Percentiles rank a stretch among this genome's conserved stretches.
Conservation (phyloP, 352 stramenopile species). For the Blastocystis sp. region DNA sequence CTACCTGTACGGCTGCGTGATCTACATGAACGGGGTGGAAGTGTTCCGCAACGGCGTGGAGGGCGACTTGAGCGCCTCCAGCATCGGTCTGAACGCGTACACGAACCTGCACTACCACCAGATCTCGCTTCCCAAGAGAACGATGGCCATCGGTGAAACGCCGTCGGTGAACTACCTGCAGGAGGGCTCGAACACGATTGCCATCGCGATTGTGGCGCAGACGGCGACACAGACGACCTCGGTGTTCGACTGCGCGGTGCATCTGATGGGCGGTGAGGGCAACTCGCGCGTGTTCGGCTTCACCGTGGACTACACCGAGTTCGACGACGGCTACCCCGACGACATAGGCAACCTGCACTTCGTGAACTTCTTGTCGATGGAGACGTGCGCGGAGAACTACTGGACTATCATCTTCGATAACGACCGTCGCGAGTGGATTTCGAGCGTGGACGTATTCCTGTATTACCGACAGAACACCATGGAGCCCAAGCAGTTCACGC, state of each 20-base stretch:
- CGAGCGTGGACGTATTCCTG: background rate
- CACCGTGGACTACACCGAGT: conserved; percentile 1
- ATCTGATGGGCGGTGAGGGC: conserved; percentile 32
- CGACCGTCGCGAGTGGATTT: conserved; percentile 64
- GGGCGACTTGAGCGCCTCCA: background rate
- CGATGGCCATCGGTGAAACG: background rate
- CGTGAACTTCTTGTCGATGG: background rate
- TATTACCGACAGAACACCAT: conserved; percentile 14
- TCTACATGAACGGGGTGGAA: conserved; percentile 27
- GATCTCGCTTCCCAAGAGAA: conserved; percentile 7
- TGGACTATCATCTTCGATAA: conserved; percentile 46
- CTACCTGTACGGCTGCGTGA: conserved; percentile 26
- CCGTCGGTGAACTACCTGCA: background rate
- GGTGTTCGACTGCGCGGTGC: conserved; percentile 7
- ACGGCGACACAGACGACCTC: background rate
- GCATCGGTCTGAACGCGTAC: background rate
- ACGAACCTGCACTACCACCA: background rate
- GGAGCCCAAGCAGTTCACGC: background rate
- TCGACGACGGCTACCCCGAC: background rate
- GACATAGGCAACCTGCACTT: background rate
- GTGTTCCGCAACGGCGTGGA: conserved; percentile 51
- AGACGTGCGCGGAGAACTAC: conserved; percentile 25
- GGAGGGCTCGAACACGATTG: conserved; percentile 17
- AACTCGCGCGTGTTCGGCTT: conserved; percentile 38
- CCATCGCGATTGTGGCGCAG: conserved; percentile 5